Evolutionary conservation across 169 alveolate species (phyloP).

Genomic region (Eimeria necatrix): DNA sequence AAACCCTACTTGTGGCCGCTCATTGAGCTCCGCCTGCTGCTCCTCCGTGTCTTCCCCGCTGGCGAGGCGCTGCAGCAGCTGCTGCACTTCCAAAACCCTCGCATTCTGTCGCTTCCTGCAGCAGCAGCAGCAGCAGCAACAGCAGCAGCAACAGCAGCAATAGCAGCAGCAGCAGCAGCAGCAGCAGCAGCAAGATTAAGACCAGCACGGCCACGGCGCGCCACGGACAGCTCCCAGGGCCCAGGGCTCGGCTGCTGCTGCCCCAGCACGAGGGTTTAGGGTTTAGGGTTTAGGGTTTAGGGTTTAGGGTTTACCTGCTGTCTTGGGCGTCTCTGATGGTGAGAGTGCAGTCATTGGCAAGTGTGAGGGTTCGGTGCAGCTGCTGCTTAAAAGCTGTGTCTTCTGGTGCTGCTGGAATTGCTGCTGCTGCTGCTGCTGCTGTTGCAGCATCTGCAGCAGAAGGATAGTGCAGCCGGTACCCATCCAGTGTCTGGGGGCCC

Average conservation of each 20-base stretch:
- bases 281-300: constrained; percentile 9
- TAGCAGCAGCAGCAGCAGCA: too few species aligned
- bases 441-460: constrained; percentile 17
- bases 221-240: neutral
- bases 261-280: neutral
- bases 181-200: neutral
- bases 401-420: neutral
- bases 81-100: constrained; percentile 31
- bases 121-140: constrained; percentile 4
- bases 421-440: constrained; percentile 24
- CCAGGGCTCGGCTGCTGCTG: too few species aligned
- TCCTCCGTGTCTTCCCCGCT: neutral
- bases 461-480: constrained; percentile 29
- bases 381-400: neutral
- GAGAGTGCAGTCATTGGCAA: neutral
- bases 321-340: neutral
- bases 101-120: neutral
- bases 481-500: neutral
- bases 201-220: neutral
- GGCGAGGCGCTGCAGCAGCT: constrained; percentile 22
- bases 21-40: neutral
- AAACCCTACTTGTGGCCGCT: neutral
- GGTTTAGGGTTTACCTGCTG: constrained; percentile 33
- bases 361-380: neutral
- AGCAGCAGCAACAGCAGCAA: neutral